Evolutionary conservation across 1,139 yeast species (phyloP).

Genomic region (Suhomyces terraborum): DNA sequence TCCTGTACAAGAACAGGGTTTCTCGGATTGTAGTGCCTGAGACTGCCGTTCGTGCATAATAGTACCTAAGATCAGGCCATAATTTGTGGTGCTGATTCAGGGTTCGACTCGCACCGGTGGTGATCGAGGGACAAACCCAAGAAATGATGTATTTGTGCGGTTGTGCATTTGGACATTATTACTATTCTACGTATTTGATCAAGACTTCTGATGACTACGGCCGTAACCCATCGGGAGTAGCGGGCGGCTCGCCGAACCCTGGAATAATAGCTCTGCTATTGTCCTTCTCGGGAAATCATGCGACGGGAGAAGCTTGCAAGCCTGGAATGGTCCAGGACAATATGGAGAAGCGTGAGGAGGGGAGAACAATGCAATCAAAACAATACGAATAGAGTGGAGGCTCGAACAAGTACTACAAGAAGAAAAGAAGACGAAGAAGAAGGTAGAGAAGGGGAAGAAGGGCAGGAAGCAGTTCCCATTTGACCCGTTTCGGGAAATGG

Average conservation of each 20-base stretch:
- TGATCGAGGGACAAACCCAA: not conserved
- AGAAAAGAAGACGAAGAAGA: too few relatives aligned
- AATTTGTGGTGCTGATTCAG: constrained; percentile 1
- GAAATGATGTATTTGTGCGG: too few relatives aligned
- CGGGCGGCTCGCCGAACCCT: not conserved
- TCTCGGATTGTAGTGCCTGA: constrained; percentile 1
- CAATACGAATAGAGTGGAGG: too few relatives aligned
- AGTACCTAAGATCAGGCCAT: constrained; percentile 2
- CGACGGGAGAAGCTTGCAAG: not conserved
- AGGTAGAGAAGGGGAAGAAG: too few relatives aligned
- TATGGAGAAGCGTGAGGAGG: not conserved
- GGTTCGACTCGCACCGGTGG: constrained; percentile 3
- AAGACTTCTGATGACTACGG: too few relatives aligned
- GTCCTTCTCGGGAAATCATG: not conserved
- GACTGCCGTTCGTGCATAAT: constrained; percentile 1
- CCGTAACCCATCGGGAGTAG: not conserved
- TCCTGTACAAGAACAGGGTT: not conserved
- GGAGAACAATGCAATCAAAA: too few relatives aligned
- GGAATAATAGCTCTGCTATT: not conserved
- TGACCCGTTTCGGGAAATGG: too few relatives aligned
- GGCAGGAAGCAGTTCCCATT: too few relatives aligned
- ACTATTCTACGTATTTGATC: too few relatives aligned
- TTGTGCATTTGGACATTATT: too few relatives aligned
- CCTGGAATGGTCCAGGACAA: not conserved
- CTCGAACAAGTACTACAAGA: too few relatives aligned